Evolutionary conservation across 2,329 filamentous ascomycete genomes (phyloP).

Genomic region (Hymenoscyphus fraxineus): DNA sequence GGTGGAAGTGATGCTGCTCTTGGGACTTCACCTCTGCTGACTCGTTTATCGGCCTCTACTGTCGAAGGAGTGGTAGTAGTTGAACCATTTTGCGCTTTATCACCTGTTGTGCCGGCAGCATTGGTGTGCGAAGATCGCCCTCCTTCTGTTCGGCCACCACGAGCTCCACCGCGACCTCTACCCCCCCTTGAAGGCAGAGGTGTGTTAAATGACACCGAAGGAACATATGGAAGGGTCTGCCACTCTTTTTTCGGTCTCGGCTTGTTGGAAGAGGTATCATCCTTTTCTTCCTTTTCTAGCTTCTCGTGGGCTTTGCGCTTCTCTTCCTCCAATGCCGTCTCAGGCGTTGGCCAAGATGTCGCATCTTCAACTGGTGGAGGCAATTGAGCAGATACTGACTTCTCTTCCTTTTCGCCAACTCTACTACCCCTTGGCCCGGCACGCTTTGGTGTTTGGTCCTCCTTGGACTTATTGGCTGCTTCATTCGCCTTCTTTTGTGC

Average conservation of each 20-base stretch:
- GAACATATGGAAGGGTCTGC: conserved; percentile 78
- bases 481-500: conserved; percentile 42
- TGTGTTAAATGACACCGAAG: conserved; percentile 82
- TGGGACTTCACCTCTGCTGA: conserved; percentile 19
- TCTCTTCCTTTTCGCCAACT: conserved; percentile 33
- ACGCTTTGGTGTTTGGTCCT: conserved; percentile 32
- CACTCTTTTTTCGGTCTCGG: conserved; percentile 73
- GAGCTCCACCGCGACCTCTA: conserved; percentile 42
- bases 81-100: conserved; percentile 26
- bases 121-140: conserved; percentile 34
- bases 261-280: conserved; percentile 52
- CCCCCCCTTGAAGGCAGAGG: conserved; percentile 64
- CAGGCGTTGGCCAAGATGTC: conserved; percentile 84
- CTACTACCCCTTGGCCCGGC: conserved; percentile 31
- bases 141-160: conserved; percentile 39
- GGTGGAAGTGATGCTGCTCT: conserved; percentile 34
- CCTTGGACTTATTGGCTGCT: conserved; percentile 29
- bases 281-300: conserved; percentile 59
- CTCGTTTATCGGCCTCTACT: conserved; percentile 25
- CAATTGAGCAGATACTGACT: conserved; percentile 33
- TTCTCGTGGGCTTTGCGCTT: conserved; percentile 70
- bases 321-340: conserved; percentile 71
- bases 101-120: conserved; percentile 23
- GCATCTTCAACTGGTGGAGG: conserved; percentile 72
- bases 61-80: conserved; percentile 13